phyloP scores from a whole-genome alignment of 2,329 filamentous ascomycete genomes.

The Westerdykella sp. region DNA sequence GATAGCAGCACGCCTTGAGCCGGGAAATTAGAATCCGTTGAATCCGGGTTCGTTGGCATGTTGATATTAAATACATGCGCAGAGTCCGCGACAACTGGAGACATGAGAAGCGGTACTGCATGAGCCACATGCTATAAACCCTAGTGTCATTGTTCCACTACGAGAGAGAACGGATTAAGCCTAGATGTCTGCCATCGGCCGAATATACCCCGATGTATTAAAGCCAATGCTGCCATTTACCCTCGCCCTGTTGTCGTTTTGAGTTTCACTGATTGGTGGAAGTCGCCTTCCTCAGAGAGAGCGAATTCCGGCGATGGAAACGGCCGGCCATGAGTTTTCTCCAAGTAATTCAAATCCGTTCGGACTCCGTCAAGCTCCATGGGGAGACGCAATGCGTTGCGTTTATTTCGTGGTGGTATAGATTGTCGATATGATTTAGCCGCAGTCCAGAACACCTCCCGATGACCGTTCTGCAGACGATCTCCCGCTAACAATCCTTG shows the following conservation, averaged over 20 bases:
- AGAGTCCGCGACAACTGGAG: not conserved
- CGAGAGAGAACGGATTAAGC: not conserved
- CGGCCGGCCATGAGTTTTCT: constrained; percentile 6
- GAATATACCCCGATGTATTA: too few relatives aligned
- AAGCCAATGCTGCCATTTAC: constrained; percentile 3
- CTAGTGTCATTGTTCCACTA: constrained; percentile 1
- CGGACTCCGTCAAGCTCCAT: constrained; percentile 3
- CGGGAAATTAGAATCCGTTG: constrained; percentile 1
- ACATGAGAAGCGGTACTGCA: too few relatives aligned
- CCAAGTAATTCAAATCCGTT: constrained; percentile 2
- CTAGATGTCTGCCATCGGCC: constrained; percentile 1
- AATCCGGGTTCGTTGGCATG: constrained; percentile 1
- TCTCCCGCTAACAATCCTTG: constrained; percentile 13
- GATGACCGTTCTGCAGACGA: constrained; percentile 8
- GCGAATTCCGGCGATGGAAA: constrained; percentile 5
- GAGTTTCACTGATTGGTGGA: constrained; percentile 10
- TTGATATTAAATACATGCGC: constrained; percentile 8
- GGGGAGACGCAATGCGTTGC: too few relatives aligned
- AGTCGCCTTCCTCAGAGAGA: not conserved
- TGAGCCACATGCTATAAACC: not conserved
- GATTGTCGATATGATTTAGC: constrained; percentile 23
- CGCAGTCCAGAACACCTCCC: constrained; percentile 18
- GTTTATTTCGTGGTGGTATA: constrained; percentile 1
- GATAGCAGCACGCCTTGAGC: not conserved
- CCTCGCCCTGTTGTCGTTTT: constrained; percentile 4